phyloP scores from a whole-genome alignment of 441 rosid genomes.

The Euphorbia celastroides region DNA sequence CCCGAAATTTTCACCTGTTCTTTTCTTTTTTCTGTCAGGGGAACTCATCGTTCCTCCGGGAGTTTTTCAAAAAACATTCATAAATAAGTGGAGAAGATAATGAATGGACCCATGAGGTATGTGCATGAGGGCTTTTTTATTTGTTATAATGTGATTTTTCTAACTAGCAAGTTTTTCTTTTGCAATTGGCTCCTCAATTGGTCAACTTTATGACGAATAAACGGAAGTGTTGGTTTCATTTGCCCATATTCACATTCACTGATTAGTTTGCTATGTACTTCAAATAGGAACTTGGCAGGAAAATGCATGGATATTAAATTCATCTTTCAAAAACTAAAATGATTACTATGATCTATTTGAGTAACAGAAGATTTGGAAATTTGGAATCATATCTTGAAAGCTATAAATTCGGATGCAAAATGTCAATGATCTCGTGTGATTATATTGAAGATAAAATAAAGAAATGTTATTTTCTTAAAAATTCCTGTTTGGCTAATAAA shows the following conservation, averaged over 20 bases:
- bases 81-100: no score
- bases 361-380: neutral
- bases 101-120: slow-evolving; percentile 7
- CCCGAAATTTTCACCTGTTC: no score
- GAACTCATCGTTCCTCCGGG: no score
- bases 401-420: neutral
- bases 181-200: neutral
- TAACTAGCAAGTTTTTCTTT: neutral
- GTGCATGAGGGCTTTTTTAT: neutral
- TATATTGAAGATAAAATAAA: neutral
- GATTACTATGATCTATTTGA: neutral
- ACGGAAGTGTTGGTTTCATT: slow-evolving; percentile 1
- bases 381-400: slow-evolving; percentile 3
- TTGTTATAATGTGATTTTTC: neutral
- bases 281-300: slow-evolving; percentile 4
- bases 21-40: no score
- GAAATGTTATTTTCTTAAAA: neutral
- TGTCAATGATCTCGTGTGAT: slow-evolving; percentile 9
- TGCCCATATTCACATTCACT: neutral
- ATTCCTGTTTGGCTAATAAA: neutral
- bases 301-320: neutral
- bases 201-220: neutral
- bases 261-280: neutral
- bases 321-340: no score
- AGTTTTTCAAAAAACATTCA: no score